A percentile compares a stretch with the other conserved stretches of the same genome.
phyloP scores from a whole-genome alignment of 2,329 filamentous ascomycete genomes.

The Neodidymelliopsis sp. region DNA sequence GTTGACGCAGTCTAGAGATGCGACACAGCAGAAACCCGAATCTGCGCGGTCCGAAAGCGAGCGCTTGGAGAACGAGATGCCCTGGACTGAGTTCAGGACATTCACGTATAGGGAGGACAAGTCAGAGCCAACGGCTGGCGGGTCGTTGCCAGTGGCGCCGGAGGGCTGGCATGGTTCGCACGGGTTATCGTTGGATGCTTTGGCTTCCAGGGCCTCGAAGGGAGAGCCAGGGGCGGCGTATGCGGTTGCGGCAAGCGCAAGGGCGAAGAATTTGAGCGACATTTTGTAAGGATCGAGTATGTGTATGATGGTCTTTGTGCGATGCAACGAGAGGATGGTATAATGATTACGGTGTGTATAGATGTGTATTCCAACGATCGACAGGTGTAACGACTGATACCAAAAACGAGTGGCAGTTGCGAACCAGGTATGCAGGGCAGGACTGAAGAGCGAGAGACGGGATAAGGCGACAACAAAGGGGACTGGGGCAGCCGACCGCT shows the following conservation, averaged over 20 bases:
- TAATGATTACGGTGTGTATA: conserved; percentile 7
- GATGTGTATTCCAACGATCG: conserved; percentile 17
- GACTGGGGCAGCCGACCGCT: conserved; percentile 12
- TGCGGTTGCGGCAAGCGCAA: conserved; percentile 35
- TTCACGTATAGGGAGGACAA: conserved; percentile 47
- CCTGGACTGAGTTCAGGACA: conserved; percentile 45
- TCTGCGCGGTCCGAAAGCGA: conserved; percentile 23
- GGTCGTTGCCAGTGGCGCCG: conserved; percentile 40
- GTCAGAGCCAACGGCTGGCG: conserved; percentile 44
- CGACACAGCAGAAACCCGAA: conserved; percentile 45
- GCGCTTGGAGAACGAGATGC: conserved; percentile 42
- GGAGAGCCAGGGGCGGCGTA: conserved; percentile 27
- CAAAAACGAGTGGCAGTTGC: conserved; percentile 18
- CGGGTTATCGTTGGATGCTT: conserved; percentile 35
- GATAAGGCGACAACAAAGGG: conserved; percentile 4
- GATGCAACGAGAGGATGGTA: conserved; percentile 13
- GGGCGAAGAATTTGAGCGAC: conserved; percentile 33
- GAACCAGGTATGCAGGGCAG: conserved; percentile 3
- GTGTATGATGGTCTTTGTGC: neutral
- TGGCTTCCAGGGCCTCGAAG: conserved; percentile 26
- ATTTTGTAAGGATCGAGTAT: conserved; percentile 21
- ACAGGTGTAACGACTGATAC: conserved; percentile 7
- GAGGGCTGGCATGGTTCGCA: conserved; percentile 48
- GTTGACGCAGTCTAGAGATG: conserved; percentile 53
- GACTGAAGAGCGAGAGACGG: conserved; percentile 14